Evolutionary conservation across 495 filamentous ascomycete genomes (phyloP).

Genomic region (Aspergillus sparsus): DNA sequence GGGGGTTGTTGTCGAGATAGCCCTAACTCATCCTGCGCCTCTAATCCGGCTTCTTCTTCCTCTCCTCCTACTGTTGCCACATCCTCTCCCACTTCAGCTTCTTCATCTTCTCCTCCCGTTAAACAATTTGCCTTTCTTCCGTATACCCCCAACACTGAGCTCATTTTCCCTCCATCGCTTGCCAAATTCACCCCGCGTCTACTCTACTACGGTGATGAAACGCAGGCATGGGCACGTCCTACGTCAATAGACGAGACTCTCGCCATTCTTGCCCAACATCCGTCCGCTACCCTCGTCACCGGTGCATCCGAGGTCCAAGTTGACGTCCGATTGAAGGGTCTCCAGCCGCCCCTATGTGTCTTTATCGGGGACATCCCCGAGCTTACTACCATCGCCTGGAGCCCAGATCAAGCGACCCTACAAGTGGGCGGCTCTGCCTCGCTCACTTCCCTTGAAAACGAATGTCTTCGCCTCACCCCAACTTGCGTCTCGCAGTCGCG

Average conservation of each 20-base stretch:
- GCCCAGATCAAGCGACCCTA: constrained; percentile 62
- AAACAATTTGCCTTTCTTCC: constrained; percentile 72
- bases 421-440: constrained; percentile 89
- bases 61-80: background rate
- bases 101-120: background rate
- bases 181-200: constrained; percentile 77
- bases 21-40: constrained; percentile 16
- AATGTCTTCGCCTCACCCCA: constrained; percentile 30
- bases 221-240: constrained; percentile 88
- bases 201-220: constrained; percentile 86
- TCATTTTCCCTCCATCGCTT: constrained; percentile 87
- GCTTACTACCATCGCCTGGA: constrained; percentile 71
- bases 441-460: constrained; percentile 75
- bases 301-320: constrained; percentile 97
- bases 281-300: constrained; percentile 87
- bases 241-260: constrained; percentile 81
- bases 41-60: constrained; percentile 1
- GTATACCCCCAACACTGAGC: constrained; percentile 85
- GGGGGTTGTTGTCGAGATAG: constrained; percentile 65
- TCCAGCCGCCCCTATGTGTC: constrained; percentile 83
- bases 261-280: constrained; percentile 81
- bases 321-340: constrained; percentile 93
- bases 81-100: constrained; percentile 2
- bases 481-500: background rate
- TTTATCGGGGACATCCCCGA: constrained; percentile 92